Evolutionary conservation across 2,329 filamentous ascomycete species (phyloP).

Genomic region (Colletotrichum sp.): DNA sequence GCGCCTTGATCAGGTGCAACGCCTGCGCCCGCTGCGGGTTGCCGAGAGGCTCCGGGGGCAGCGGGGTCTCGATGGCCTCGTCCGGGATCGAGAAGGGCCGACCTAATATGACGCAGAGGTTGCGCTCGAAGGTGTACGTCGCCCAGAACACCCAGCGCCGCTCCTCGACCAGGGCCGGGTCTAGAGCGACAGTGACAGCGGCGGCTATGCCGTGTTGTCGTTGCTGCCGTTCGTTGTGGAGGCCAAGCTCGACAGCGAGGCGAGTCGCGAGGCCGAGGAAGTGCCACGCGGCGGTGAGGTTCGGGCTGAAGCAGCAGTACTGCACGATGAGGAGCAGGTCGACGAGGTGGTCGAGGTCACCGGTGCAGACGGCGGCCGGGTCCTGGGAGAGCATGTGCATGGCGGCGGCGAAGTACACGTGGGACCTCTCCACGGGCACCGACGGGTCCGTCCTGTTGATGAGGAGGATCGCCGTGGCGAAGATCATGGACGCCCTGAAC

Average conservation of each 20-base stretch:
- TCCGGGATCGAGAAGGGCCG: conserved; percentile 20
- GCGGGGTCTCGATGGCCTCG: conserved; percentile 17
- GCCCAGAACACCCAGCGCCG: conserved; percentile 21
- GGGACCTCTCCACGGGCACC: not conserved
- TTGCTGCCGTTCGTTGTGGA: conserved; percentile 6
- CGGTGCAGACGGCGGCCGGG: conserved; percentile 6
- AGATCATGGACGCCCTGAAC: conserved; percentile 13
- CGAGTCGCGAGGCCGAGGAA: conserved; percentile 18
- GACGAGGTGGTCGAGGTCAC: conserved; percentile 13
- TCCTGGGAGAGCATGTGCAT: conserved; percentile 4
- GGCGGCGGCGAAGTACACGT: conserved; percentile 15
- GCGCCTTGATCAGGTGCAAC: conserved; percentile 25
- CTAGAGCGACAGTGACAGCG: rapidly evolving
- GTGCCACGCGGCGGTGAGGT: conserved; percentile 19
- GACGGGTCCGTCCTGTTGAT: conserved; percentile 21
- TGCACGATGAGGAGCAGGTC: conserved; percentile 19
- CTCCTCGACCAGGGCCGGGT: not conserved
- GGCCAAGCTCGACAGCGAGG: conserved; percentile 12
- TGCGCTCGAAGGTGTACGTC: conserved; percentile 19
- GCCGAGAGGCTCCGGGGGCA: not conserved
- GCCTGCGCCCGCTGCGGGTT: not conserved
- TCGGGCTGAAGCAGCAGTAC: conserved; percentile 15
- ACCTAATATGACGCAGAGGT: conserved; percentile 20
- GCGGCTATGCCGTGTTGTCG: not conserved
- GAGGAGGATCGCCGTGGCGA: conserved; percentile 9